These are phyloP conservation scores for Peniophora sp. DNA, from an alignment of 1,284 basidiomycete species.

Conservation along the genomic window DNA sequence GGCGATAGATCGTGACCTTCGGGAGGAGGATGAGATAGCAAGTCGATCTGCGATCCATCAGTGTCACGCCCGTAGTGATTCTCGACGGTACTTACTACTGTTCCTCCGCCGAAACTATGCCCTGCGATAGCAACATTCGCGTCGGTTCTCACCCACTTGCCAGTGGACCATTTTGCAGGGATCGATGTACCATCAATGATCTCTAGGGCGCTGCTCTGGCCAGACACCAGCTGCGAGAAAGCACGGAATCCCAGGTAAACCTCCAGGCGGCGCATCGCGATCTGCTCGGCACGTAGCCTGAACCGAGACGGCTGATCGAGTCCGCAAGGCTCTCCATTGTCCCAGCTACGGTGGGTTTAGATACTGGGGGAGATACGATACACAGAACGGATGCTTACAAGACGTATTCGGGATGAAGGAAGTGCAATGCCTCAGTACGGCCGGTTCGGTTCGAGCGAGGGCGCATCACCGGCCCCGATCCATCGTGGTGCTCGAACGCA, in stretches of 20 bases:
- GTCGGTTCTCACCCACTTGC: conserved; percentile 25
- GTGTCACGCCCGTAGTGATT: no score
- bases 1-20: neutral
- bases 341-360: conserved; percentile 1
- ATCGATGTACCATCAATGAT: conserved; percentile 18
- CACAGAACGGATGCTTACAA: conserved; percentile 11
- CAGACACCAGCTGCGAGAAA: conserved; percentile 11
- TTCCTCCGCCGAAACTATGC: neutral
- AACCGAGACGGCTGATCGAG: conserved; percentile 2
- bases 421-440: conserved; percentile 12
- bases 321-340: conserved; percentile 5
- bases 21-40: neutral
- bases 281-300: conserved; percentile 47
- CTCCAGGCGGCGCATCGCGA: conserved; percentile 58
- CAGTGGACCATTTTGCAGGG: conserved; percentile 34
- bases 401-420: conserved; percentile 18
- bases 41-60: neutral
- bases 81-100: neutral
- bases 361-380: neutral
- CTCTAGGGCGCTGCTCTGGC: conserved; percentile 7
- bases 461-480: conserved; percentile 46
- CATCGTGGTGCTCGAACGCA: conserved; percentile 73
- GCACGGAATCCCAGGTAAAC: conserved; percentile 47
- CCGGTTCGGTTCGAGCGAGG: conserved; percentile 22
- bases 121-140: neutral